A percentile compares a stretch with the other conserved stretches of the same genome.
These are phyloP conservation scores for Camellia granthamiana DNA, from an alignment of 148 eudicot genomes.

Conservation along the genomic window DNA sequence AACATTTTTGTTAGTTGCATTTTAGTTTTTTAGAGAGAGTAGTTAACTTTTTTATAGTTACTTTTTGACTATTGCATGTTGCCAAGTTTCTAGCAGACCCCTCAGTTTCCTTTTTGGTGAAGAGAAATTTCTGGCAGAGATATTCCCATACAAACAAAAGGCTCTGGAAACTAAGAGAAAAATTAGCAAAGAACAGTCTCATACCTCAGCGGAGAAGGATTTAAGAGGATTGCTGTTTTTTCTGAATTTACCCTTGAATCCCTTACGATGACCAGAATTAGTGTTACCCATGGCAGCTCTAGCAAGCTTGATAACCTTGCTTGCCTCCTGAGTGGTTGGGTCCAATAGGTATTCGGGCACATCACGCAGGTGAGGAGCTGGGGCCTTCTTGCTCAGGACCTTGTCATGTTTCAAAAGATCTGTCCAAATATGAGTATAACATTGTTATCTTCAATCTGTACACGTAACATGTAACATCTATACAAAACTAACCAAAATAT, in stretches of 20 bases:
- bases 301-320: conserved; percentile 80
- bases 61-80: too few species aligned
- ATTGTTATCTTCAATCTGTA: neutral
- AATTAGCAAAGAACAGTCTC: neutral
- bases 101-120: too few species aligned
- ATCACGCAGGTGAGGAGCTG: conserved; percentile 74
- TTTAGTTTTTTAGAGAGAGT: too few species aligned
- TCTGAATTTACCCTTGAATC: conserved; percentile 52
- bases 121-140: too few species aligned
- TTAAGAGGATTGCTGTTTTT: conserved; percentile 73
- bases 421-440: neutral
- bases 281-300: conserved; percentile 78
- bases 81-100: too few species aligned
- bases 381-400: conserved; percentile 78
- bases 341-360: conserved; percentile 86
- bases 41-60: too few species aligned
- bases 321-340: conserved; percentile 81
- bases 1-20: too few species aligned
- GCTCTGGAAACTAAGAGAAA: neutral
- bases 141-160: too few species aligned
- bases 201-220: conserved; percentile 80
- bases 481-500: neutral
- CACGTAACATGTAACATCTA: neutral
- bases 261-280: conserved; percentile 34
- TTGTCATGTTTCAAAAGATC: conserved; percentile 77